phyloP scores from a whole-genome alignment of 2,329 filamentous ascomycete species.

The Alternaria triticimaculans region DNA sequence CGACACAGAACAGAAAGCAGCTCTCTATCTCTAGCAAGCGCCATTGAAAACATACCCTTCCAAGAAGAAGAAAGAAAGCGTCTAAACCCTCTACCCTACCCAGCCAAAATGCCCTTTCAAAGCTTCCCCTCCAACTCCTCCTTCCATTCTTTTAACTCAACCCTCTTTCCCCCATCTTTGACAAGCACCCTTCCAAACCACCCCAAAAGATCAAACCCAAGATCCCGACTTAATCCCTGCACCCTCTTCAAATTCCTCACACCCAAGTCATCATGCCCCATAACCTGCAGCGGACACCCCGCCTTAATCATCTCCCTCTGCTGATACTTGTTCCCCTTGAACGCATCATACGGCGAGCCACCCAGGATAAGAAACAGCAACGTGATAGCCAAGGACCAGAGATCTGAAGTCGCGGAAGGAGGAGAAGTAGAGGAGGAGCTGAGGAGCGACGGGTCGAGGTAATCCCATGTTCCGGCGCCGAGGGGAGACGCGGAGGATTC shows the following conservation, averaged over 20 bases:
- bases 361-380: constrained; percentile 54
- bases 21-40: neutral
- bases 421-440: constrained; percentile 22
- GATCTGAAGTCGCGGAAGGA: constrained; percentile 48
- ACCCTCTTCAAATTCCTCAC: constrained; percentile 36
- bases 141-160: constrained; percentile 41
- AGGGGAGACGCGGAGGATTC: constrained; percentile 30
- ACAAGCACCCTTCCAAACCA: constrained; percentile 51
- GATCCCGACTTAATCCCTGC: constrained; percentile 33
- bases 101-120: neutral
- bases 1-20: neutral
- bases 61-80: neutral
- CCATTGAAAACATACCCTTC: neutral
- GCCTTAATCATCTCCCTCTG: constrained; percentile 54
- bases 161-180: constrained; percentile 34
- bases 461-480: constrained; percentile 57
- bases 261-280: constrained; percentile 45
- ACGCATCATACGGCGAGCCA: constrained; percentile 50
- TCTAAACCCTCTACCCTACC: neutral
- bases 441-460: constrained; percentile 49
- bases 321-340: constrained; percentile 50
- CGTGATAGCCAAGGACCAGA: constrained; percentile 56
- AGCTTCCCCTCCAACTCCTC: constrained; percentile 15
- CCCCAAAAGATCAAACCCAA: constrained; percentile 37
- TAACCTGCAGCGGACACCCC: constrained; percentile 51